Conservation (phyloP, 139 green algal genomes). For the Edaphochlamys debaryana region DNA sequence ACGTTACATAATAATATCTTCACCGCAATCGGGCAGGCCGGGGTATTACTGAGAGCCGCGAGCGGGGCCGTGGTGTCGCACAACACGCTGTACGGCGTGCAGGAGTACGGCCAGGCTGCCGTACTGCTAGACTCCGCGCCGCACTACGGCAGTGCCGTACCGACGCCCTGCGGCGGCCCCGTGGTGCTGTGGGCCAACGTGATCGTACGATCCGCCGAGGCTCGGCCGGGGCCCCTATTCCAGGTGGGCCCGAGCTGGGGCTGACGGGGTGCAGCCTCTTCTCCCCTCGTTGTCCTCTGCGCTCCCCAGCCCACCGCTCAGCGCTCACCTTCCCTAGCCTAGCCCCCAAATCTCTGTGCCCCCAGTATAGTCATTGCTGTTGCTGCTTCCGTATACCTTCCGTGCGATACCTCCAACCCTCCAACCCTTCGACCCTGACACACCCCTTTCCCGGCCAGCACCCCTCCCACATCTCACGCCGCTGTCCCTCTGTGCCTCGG, state of each 20-base stretch:
- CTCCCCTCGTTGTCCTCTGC: too few species aligned
- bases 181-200: conserved; percentile 5
- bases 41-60: conserved; percentile 6
- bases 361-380: too few species aligned
- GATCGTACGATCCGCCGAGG: background rate
- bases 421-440: too few species aligned
- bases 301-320: too few species aligned
- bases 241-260: conserved; percentile 2
- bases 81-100: conserved; percentile 31
- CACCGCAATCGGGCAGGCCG: background rate
- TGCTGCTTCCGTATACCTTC: too few species aligned
- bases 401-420: too few species aligned
- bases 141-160: background rate
- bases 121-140: background rate
- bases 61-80: background rate
- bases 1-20: conserved; percentile 31
- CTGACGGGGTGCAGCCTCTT: too few species aligned
- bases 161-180: background rate
- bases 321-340: too few species aligned
- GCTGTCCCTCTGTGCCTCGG: too few species aligned
- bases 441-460: too few species aligned
- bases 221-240: background rate
- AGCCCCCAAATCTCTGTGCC: too few species aligned
- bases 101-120: conserved; percentile 9
- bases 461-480: too few species aligned